Conservation (phyloP, 2,329 filamentous ascomycete genomes). For the Huntiella bhutanensis region DNA sequence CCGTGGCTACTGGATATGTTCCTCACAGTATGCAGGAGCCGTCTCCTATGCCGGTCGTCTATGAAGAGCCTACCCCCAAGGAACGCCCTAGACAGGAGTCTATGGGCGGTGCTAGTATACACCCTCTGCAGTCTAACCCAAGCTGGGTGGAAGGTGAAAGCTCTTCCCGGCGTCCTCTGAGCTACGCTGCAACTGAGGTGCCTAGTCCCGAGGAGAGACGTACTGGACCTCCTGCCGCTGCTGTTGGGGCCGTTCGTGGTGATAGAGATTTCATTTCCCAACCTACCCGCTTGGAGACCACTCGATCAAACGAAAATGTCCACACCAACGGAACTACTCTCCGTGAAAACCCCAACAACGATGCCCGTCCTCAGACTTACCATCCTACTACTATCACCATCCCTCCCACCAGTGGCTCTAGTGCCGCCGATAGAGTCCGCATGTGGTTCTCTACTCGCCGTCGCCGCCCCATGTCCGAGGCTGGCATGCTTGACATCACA, state of each 20-base stretch:
- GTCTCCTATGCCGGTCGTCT: not conserved
- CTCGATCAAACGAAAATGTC: not conserved
- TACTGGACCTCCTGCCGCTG: not conserved
- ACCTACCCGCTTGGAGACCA: no score
- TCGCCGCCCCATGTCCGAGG: slow-evolving; percentile 6
- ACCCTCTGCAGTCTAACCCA: slow-evolving; percentile 9
- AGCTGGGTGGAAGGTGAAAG: not conserved
- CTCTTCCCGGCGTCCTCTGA: not conserved
- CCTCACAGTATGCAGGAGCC: not conserved
- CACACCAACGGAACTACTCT: no score
- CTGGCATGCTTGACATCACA: slow-evolving; percentile 5
- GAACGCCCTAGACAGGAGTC: not conserved
- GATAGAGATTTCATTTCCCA: not conserved
- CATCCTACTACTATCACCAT: not conserved
- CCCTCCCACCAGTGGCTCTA: slow-evolving; percentile 2
- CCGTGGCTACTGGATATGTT: not conserved
- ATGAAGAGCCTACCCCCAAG: not conserved
- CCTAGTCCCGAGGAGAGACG: not conserved
- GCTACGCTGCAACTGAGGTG: not conserved
- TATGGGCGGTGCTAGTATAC: no score
- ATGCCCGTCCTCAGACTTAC: no score
- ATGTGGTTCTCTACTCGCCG: slow-evolving; percentile 6
- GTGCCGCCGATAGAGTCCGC: slow-evolving; percentile 7
- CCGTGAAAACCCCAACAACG: no score
- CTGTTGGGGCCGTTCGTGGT: not conserved